A percentile compares a stretch with the other conserved stretches of the same genome.
phyloP scores from a whole-genome alignment of 2,329 filamentous ascomycete species.

The Botrytis pseudocinerea region DNA sequence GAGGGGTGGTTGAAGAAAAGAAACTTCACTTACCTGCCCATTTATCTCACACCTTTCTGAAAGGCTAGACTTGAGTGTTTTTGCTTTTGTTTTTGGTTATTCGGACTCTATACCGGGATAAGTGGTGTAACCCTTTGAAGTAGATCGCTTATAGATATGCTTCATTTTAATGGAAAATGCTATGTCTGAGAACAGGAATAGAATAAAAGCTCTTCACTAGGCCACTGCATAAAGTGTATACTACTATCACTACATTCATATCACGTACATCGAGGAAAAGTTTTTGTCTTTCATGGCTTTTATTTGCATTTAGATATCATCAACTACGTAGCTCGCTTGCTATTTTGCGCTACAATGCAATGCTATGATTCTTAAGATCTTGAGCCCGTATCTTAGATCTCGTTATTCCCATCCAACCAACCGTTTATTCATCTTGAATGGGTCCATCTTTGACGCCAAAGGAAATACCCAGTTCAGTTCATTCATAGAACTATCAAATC shows the following conservation, averaged over 20 bases:
- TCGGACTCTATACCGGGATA: background rate
- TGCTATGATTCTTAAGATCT: constrained; percentile 4
- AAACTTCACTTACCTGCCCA: background rate
- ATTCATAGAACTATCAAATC: constrained; percentile 13
- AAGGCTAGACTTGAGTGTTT: background rate
- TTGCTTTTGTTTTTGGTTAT: background rate
- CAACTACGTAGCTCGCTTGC: background rate
- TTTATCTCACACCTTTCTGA: background rate
- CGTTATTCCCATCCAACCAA: constrained; percentile 10
- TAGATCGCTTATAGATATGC: background rate
- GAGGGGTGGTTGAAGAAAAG: background rate
- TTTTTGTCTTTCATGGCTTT: background rate
- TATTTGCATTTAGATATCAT: constrained; percentile 5
- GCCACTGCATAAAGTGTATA: background rate
- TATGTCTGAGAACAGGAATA: background rate
- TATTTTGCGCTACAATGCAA: background rate
- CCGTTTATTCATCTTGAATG: constrained; percentile 11
- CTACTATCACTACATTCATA: background rate
- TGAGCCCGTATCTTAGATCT: constrained; percentile 7
- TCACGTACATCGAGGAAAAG: background rate
- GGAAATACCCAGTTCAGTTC: constrained; percentile 10
- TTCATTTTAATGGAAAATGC: background rate
- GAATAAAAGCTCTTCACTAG: background rate
- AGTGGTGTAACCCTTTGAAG: background rate
- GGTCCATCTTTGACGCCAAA: constrained; percentile 19